These are phyloP conservation scores for Coffea canephora DNA, from an alignment of 257 asterid species.

Conservation along the genomic window DNA sequence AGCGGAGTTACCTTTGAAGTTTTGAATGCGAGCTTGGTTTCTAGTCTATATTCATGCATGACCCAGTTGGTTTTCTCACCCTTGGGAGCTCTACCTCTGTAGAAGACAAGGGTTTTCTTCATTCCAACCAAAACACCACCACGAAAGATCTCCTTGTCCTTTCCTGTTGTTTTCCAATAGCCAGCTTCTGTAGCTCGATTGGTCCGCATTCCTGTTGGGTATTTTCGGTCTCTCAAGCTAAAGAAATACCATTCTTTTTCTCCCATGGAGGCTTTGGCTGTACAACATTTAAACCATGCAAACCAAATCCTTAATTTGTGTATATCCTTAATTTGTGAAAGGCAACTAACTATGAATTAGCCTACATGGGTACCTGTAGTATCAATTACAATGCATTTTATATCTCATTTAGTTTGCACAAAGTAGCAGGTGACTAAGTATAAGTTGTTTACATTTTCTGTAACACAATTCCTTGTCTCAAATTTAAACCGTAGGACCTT, in stretches of 20 bases:
- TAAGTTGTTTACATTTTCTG: constrained; percentile 4
- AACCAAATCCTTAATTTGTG: no score
- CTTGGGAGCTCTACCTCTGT: constrained; percentile 84
- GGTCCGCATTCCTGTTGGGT: constrained; percentile 74
- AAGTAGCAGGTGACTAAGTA: constrained; percentile 6
- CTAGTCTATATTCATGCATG: constrained; percentile 77
- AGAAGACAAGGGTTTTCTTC: constrained; percentile 87
- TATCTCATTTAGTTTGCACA: background rate
- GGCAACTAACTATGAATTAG: no score
- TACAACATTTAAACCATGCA: background rate
- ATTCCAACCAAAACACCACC: constrained; percentile 62
- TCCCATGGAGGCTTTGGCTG: constrained; percentile 87
- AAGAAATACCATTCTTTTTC: constrained; percentile 88
- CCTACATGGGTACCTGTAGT: background rate
- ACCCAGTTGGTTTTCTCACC: constrained; percentile 92
- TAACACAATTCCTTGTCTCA: background rate
- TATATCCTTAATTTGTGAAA: no score
- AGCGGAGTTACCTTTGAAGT: constrained; percentile 45
- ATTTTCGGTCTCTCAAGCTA: constrained; percentile 71
- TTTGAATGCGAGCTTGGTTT: constrained; percentile 48
- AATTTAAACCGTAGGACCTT: background rate
- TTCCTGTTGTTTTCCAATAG: constrained; percentile 87
- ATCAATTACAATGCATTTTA: background rate
- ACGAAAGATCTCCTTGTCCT: constrained; percentile 71
- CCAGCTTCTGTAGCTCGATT: constrained; percentile 85